These are phyloP conservation scores for Pythium dissimile DNA, from an alignment of 352 stramenopile genomes.

Conservation along the genomic window DNA sequence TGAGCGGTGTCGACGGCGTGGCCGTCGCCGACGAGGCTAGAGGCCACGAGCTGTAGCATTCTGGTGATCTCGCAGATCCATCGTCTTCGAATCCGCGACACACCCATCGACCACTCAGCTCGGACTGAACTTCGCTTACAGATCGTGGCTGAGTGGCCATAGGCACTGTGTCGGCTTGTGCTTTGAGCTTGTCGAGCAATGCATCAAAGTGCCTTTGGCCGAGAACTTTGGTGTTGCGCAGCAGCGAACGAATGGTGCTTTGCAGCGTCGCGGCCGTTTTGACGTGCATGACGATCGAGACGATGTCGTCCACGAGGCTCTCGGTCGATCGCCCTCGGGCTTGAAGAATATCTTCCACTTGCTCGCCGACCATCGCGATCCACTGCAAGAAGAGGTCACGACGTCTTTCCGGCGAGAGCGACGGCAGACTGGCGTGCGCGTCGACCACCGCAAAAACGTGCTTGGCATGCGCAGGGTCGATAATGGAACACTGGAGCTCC, in stretches of 20 bases:
- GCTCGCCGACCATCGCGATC: constrained; percentile 5
- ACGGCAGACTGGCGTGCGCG: not conserved
- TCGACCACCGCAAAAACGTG: not conserved
- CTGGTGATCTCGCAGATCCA: not conserved
- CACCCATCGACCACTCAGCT: not conserved
- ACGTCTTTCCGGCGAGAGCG: not conserved
- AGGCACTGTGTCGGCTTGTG: too few relatives aligned
- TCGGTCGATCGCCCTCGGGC: constrained; percentile 4
- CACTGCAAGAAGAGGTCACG: constrained; percentile 5
- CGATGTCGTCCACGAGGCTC: constrained; percentile 13
- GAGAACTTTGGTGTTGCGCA: constrained; percentile 17
- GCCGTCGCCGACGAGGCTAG: too few relatives aligned
- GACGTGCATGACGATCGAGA: constrained; percentile 1
- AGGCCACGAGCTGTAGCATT: constrained; percentile 9
- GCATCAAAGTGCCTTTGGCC: constrained; percentile 4
- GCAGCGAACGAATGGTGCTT: not conserved
- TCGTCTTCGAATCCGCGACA: constrained; percentile 1
- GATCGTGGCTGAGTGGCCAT: too few relatives aligned
- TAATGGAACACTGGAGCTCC: not conserved
- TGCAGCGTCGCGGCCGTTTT: not conserved
- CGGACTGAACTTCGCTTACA: not conserved
- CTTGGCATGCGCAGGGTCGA: not conserved
- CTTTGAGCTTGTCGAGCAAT: constrained; percentile 1
- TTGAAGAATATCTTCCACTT: constrained; percentile 16
- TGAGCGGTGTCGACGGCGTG: too few relatives aligned